Conservation (phyloP, 208 protist genomes). For the Porcisia hertigi region DNA sequence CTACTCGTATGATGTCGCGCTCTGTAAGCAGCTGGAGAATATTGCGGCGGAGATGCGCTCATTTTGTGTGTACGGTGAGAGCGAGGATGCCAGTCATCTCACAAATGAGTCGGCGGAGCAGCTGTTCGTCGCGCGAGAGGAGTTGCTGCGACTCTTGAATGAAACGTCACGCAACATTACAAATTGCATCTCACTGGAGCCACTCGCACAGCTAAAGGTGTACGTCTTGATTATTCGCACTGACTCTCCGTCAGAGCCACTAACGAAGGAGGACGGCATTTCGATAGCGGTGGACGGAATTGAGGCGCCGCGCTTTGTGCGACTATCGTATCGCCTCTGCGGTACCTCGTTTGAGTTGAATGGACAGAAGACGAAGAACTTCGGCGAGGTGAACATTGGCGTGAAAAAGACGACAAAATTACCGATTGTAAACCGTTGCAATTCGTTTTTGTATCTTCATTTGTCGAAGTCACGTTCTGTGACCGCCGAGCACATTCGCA, state of each 20-base stretch:
- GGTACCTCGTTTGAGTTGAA: conserved; percentile 65
- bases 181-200: conserved; percentile 46
- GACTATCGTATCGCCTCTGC: conserved; percentile 81
- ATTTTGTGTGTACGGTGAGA: conserved; percentile 50
- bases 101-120: conserved; percentile 29
- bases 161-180: conserved; percentile 36
- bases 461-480: conserved; percentile 83
- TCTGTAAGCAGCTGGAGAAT: conserved; percentile 34
- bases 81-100: conserved; percentile 29
- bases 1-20: conserved; percentile 32
- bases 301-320: conserved; percentile 80
- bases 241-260: conserved; percentile 37
- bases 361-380: conserved; percentile 88
- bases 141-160: conserved; percentile 42
- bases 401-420: conserved; percentile 82
- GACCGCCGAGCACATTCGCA: conserved; percentile 80
- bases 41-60: conserved; percentile 46
- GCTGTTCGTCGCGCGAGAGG: conserved; percentile 31
- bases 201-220: conserved; percentile 37
- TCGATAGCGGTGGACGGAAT: conserved; percentile 66
- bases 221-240: conserved; percentile 72
- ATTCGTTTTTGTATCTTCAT: conserved; percentile 67
- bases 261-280: conserved; percentile 87
- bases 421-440: conserved; percentile 77
- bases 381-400: conserved; percentile 89